Base-by-base conservation (phyloP, 163 green algal species). In the Chlamydomonas reinhardtii region DNA sequence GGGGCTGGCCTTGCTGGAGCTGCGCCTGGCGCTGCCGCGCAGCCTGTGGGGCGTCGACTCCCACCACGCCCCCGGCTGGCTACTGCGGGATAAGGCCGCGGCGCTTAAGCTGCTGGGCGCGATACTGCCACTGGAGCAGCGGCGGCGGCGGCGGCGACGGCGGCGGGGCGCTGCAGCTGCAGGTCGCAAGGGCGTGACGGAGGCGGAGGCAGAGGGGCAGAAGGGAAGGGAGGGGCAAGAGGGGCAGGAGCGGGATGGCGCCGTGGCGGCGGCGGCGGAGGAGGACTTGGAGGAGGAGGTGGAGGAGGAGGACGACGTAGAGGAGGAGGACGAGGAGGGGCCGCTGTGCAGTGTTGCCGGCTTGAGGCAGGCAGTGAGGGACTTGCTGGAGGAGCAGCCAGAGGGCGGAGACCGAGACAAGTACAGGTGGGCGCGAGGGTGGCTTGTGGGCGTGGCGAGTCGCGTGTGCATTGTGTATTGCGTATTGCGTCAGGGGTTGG, bases 311-410 rank as follows among this genome's bases (percentile, higher is more conserved):
- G 48, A 56, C 11, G 48, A 56, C 11, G 48, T 2, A 14, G 48
- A 56, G 11, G 48, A 20, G 48, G 48, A 1, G 11, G 48, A 56
- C 11, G 48, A 9, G 48, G 48, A 56, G 48, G 48, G 48, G 9
- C 48, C 48, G 48, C 48, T 56, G 48, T 56, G 48, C 14, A 14
- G 12, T 17, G 12, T 56, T 12, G 8, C 43, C 9, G 16, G 8
- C 11, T 31, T 79, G 48, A 1, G 2, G n/a, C 24, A 73, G 32
- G 79, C 68, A 22, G 79, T 77, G 52, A 31, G 27, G 79, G 79
- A 85, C n/a, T 54, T 85, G 22, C 62, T 85, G 68, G 79, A 85
- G 68, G 32, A 52, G 54, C 77, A 76, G 65, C 77, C 77, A 25
- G n/a, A 48, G 15, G 79, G 69, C 32, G 68, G 68, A 20, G 52